Conservation (phyloP, 2,329 filamentous ascomycete species). For the Clonostachys chloroleuca region DNA sequence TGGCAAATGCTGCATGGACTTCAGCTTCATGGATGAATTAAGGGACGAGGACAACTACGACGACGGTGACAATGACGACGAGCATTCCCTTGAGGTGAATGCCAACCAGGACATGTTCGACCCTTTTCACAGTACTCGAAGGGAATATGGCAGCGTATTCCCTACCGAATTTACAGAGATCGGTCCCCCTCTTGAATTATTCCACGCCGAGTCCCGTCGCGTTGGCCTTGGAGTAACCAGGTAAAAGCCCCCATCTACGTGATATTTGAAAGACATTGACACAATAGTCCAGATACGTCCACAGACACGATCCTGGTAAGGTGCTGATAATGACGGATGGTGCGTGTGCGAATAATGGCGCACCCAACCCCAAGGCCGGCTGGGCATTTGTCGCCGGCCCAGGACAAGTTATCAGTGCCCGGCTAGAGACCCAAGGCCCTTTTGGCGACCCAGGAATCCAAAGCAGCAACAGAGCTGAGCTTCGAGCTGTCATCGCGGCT, state of each 20-base stretch:
- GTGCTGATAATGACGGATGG: slow-evolving; percentile 40
- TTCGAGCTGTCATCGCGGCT: slow-evolving; percentile 48
- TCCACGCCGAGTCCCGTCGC: slow-evolving; percentile 7
- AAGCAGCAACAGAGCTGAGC: slow-evolving; percentile 49
- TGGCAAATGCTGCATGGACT: slow-evolving; percentile 24
- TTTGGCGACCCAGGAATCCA: slow-evolving; percentile 26
- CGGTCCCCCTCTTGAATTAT: slow-evolving; percentile 15
- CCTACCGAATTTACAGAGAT: slow-evolving; percentile 19
- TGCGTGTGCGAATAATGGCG: slow-evolving; percentile 36
- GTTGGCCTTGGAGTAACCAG: slow-evolving; percentile 5
- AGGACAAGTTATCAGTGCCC: slow-evolving; percentile 14
- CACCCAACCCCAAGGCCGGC: slow-evolving; percentile 26
- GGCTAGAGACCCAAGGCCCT: slow-evolving; percentile 36
- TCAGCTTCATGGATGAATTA: slow-evolving; percentile 22
- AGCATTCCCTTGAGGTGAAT: too few relatives aligned
- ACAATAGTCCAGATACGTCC: slow-evolving; percentile 17
- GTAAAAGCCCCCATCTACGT: slow-evolving; percentile 6
- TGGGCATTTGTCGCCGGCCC: slow-evolving; percentile 27
- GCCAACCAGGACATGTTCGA: neutral
- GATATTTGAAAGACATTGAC: neutral
- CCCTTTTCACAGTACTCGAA: neutral
- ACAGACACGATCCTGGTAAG: slow-evolving; percentile 16
- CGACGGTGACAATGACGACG: slow-evolving; percentile 1
- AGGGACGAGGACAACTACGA: slow-evolving; percentile 4
- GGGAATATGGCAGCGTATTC: slow-evolving; percentile 9